phyloP scores from a whole-genome alignment of 2,329 filamentous ascomycete genomes.

The Stagonosporopsis vannaccii region DNA sequence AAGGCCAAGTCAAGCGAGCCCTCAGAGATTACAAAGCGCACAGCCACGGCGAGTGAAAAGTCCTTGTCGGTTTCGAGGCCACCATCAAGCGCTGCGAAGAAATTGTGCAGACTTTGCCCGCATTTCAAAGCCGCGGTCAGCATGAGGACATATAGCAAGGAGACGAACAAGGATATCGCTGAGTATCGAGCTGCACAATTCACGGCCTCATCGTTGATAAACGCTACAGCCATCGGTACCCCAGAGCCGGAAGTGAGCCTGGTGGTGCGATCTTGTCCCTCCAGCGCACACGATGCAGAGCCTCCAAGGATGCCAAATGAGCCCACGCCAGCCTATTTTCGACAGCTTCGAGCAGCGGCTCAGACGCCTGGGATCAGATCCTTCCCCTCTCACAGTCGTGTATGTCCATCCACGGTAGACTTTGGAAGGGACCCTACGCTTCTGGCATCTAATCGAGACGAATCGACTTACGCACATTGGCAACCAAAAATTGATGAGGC shows the following conservation, averaged over 20 bases:
- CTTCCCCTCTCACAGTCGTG: too few species aligned
- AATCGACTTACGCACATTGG: too few species aligned
- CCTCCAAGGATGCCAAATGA: neutral
- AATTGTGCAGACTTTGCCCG: neutral
- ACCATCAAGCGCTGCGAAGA: neutral
- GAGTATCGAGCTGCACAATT: neutral
- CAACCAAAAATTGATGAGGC: too few species aligned
- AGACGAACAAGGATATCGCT: neutral
- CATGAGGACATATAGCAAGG: too few species aligned
- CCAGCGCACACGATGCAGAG: neutral
- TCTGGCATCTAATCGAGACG: too few species aligned
- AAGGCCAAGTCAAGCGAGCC: neutral
- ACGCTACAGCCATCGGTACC: neutral
- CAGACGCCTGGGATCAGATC: neutral
- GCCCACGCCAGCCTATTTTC: neutral
- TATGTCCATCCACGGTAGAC: too few species aligned
- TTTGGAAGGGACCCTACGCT: too few species aligned
- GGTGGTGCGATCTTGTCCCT: neutral
- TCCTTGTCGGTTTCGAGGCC: neutral
- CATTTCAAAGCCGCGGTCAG: neutral
- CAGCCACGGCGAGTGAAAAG: neutral
- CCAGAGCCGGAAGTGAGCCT: neutral
- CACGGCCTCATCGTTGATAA: neutral
- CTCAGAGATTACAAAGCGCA: neutral
- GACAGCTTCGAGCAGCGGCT: neutral